phyloP scores from a whole-genome alignment of 2,329 filamentous ascomycete genomes.

The Diaporthe velutina region DNA sequence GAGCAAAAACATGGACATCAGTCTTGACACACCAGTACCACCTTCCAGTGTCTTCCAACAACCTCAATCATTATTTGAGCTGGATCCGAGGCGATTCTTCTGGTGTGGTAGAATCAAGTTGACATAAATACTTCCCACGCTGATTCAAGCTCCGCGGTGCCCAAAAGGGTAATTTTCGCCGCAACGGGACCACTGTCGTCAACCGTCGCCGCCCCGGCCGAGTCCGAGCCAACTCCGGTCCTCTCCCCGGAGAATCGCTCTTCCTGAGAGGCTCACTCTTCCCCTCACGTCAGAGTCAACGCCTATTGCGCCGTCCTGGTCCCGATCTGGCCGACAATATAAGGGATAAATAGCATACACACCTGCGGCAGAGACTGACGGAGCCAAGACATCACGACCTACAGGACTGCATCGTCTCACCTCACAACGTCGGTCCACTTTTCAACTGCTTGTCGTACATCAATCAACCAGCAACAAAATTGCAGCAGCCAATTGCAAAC shows the following conservation, averaged over 20 bases:
- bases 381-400: too few relatives aligned
- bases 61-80: neutral
- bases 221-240: neutral
- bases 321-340: neutral
- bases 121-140: neutral
- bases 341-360: neutral
- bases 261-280: constrained; percentile 19
- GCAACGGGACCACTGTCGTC: neutral
- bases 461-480: neutral
- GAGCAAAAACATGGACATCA: neutral
- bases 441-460: neutral
- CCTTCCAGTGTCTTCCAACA: neutral
- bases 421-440: neutral
- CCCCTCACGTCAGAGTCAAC: constrained; percentile 2
- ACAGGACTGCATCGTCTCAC: neutral
- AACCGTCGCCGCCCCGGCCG: neutral
- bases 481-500: neutral
- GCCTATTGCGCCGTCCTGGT: neutral
- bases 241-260: neutral
- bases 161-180: constrained; percentile 14
- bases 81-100: too few relatives aligned
- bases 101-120: neutral
- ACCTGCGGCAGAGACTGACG: neutral
- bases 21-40: neutral
- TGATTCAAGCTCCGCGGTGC: neutral